These are phyloP conservation scores for Blastobotrys elegans DNA, from an alignment of 1,139 yeast species.

Conservation along the genomic window DNA sequence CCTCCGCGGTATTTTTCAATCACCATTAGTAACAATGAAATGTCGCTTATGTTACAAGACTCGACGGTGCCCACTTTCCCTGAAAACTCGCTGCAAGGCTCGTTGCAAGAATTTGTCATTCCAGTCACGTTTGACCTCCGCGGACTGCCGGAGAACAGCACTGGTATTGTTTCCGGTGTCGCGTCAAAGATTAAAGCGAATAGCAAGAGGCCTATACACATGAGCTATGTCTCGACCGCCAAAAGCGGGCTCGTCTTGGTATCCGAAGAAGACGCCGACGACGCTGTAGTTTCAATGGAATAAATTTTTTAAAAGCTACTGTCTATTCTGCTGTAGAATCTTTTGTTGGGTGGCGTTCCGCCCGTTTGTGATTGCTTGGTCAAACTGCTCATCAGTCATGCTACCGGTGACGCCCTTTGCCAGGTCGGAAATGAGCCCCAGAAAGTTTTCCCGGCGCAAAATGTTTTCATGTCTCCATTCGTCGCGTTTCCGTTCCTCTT, in stretches of 20 bases:
- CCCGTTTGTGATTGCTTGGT: slow-evolving; percentile 35
- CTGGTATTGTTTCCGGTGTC: slow-evolving; percentile 66
- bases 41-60: slow-evolving; percentile 47
- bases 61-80: slow-evolving; percentile 33
- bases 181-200: slow-evolving; percentile 44
- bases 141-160: slow-evolving; percentile 53
- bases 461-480: slow-evolving; percentile 41
- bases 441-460: slow-evolving; percentile 52
- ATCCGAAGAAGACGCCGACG: slow-evolving; percentile 46
- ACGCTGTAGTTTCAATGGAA: slow-evolving; percentile 18
- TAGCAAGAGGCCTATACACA: slow-evolving; percentile 34
- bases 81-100: slow-evolving; percentile 46
- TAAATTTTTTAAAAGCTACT: background rate
- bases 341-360: slow-evolving; percentile 15
- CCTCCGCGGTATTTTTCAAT: slow-evolving; percentile 52
- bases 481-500: slow-evolving; percentile 37
- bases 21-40: slow-evolving; percentile 48
- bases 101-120: slow-evolving; percentile 50
- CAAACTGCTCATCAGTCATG: slow-evolving; percentile 45
- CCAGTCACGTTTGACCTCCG: slow-evolving; percentile 55
- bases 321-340: background rate
- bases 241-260: slow-evolving; percentile 56
- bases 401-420: slow-evolving; percentile 39
- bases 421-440: slow-evolving; percentile 48
- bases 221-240: slow-evolving; percentile 55